Conservation (phyloP, 2,329 filamentous ascomycete species). For the Penicillium sp. region DNA sequence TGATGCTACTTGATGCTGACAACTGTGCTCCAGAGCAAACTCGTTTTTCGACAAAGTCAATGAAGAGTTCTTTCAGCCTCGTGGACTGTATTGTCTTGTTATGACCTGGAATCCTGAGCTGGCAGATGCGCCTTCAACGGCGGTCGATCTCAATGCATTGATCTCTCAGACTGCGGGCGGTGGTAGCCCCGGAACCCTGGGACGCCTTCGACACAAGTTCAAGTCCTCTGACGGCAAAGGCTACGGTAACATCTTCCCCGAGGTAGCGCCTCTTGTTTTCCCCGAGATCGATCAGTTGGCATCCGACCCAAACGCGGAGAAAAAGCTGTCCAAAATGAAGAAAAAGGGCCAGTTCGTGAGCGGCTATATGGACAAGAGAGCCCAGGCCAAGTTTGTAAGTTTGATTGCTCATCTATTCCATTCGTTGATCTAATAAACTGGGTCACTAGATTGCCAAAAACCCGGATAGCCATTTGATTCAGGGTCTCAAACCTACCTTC, state of each 20-base stretch:
- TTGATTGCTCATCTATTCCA: neutral
- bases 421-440: neutral
- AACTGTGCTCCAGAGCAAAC: slow-evolving; percentile 43
- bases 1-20: neutral
- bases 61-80: slow-evolving; percentile 57
- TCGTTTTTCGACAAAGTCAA: slow-evolving; percentile 59
- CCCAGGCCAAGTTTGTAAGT: slow-evolving; percentile 48
- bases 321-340: slow-evolving; percentile 19
- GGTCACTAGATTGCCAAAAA: slow-evolving; percentile 35
- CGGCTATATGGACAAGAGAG: slow-evolving; percentile 53
- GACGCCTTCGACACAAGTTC: slow-evolving; percentile 34
- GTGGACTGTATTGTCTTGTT: slow-evolving; percentile 57
- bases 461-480: slow-evolving; percentile 41
- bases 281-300: slow-evolving; percentile 42
- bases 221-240: slow-evolving; percentile 41
- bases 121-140: slow-evolving; percentile 22
- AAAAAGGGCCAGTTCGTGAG: slow-evolving; percentile 39
- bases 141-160: slow-evolving; percentile 38
- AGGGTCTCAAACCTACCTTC: slow-evolving; percentile 40
- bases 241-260: slow-evolving; percentile 45
- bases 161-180: slow-evolving; percentile 34
- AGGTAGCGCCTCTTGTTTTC: slow-evolving; percentile 53
- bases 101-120: slow-evolving; percentile 54
- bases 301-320: slow-evolving; percentile 10
- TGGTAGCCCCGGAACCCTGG: slow-evolving; percentile 14